A percentile compares a stretch with the other conserved stretches of the same genome.
Conservation (phyloP, 2,329 filamentous ascomycete genomes). For the Aspergillus sp. region DNA sequence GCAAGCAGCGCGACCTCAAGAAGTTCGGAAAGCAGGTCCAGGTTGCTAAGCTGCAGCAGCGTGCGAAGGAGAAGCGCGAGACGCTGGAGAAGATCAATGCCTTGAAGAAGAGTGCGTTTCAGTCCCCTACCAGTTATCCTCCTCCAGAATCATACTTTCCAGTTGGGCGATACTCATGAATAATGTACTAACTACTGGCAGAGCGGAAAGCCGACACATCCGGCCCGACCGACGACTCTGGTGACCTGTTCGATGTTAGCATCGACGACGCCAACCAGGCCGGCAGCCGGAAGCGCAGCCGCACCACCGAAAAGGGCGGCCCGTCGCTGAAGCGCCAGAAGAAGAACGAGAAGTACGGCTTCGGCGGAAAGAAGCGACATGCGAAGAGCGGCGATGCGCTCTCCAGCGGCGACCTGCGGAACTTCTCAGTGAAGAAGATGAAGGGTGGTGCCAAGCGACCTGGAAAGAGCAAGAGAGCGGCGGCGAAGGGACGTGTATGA, state of each 20-base stretch:
- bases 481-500: constrained; percentile 28
- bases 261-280: constrained; percentile 67
- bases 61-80: constrained; percentile 85
- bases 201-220: constrained; percentile 71
- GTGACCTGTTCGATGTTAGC: constrained; percentile 87
- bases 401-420: constrained; percentile 75
- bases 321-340: constrained; percentile 72
- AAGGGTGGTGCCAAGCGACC: constrained; percentile 56
- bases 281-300: constrained; percentile 45
- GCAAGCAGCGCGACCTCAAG: constrained; percentile 90
- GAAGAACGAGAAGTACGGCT: constrained; percentile 93
- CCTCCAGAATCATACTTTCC: background rate
- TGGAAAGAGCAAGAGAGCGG: constrained; percentile 51
- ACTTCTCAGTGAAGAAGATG: constrained; percentile 83
- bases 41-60: constrained; percentile 91
- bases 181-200: constrained; percentile 41
- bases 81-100: constrained; percentile 93
- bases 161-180: too few relatives aligned
- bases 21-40: constrained; percentile 99
- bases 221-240: constrained; percentile 65
- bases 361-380: constrained; percentile 92
- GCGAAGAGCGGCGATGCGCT: constrained; percentile 85
- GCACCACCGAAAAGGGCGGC: constrained; percentile 40
- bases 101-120: constrained; percentile 83
- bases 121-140: constrained; percentile 2